phyloP scores from a whole-genome alignment of 306 rosid species.

The Lathyrus oleraceus region DNA sequence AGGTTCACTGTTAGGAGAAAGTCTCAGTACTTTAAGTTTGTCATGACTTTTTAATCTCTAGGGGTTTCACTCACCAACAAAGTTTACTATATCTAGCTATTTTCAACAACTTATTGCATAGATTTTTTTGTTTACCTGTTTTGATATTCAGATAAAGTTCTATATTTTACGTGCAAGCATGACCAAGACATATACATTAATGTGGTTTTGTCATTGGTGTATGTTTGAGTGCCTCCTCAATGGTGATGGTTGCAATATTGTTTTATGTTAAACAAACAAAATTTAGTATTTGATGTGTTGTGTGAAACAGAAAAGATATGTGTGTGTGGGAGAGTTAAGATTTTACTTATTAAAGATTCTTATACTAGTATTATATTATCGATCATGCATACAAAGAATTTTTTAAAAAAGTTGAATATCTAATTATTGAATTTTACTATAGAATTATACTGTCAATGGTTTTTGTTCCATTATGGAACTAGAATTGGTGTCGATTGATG shows the following conservation, averaged over 20 bases:
- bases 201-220: slow-evolving; percentile 1
- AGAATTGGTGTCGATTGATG: too few relatives aligned
- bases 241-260: neutral
- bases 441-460: too few relatives aligned
- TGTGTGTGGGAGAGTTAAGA: too few relatives aligned
- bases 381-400: too few relatives aligned
- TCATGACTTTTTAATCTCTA: slow-evolving; percentile 35
- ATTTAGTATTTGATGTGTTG: too few relatives aligned
- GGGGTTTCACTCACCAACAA: slow-evolving; percentile 24
- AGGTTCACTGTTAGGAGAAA: too few relatives aligned
- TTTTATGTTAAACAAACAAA: neutral
- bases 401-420: too few relatives aligned
- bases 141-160: slow-evolving; percentile 38
- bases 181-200: slow-evolving; percentile 16
- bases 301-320: too few relatives aligned
- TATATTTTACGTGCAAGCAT: slow-evolving; percentile 40
- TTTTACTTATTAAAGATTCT: too few relatives aligned
- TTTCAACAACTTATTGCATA: slow-evolving; percentile 36
- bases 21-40: neutral
- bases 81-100: slow-evolving; percentile 32
- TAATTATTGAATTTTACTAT: too few relatives aligned
- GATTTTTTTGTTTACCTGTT: slow-evolving; percentile 47
- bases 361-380: too few relatives aligned
- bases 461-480: too few relatives aligned
- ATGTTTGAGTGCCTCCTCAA: slow-evolving; percentile 1